Conservation (phyloP, 23 red algal genomes). For the Gracilariopsis chorda region DNA sequence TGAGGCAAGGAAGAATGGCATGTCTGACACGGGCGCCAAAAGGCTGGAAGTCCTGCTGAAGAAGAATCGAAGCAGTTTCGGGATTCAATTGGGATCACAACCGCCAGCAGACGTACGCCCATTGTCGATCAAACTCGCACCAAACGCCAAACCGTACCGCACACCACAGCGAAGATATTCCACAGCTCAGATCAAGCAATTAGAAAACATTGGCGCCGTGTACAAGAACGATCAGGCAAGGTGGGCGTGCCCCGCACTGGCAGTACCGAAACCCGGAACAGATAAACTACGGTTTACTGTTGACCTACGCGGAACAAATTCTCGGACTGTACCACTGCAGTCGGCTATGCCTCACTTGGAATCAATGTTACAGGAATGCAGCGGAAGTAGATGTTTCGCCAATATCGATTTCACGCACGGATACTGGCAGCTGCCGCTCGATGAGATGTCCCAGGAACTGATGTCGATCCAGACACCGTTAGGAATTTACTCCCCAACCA, state of each 20-base stretch:
- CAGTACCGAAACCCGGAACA: conserved; percentile 8
- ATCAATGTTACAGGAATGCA: background rate
- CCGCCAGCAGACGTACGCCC: background rate
- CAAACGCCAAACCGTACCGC: background rate
- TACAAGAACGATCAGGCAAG: background rate
- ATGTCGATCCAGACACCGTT: conserved; percentile 24
- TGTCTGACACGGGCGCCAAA: background rate
- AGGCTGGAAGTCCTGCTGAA: background rate
- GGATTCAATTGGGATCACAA: background rate
- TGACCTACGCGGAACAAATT: background rate
- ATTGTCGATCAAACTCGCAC: background rate
- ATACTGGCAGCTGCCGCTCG: conserved; percentile 9
- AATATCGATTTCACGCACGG: background rate
- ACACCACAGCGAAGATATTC: background rate
- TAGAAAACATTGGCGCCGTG: background rate
- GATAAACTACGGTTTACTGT: background rate
- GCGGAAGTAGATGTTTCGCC: background rate
- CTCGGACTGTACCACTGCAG: background rate
- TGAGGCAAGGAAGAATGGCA: background rate
- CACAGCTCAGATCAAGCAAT: background rate
- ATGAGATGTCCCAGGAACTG: background rate
- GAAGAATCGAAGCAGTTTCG: background rate
- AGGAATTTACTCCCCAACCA: background rate
- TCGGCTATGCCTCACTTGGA: conserved; percentile 4
- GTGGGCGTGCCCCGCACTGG: conserved; percentile 10